Evolutionary conservation across 2,329 filamentous ascomycete genomes (phyloP).

Genomic region (Pseudogymnoascus sp.): DNA sequence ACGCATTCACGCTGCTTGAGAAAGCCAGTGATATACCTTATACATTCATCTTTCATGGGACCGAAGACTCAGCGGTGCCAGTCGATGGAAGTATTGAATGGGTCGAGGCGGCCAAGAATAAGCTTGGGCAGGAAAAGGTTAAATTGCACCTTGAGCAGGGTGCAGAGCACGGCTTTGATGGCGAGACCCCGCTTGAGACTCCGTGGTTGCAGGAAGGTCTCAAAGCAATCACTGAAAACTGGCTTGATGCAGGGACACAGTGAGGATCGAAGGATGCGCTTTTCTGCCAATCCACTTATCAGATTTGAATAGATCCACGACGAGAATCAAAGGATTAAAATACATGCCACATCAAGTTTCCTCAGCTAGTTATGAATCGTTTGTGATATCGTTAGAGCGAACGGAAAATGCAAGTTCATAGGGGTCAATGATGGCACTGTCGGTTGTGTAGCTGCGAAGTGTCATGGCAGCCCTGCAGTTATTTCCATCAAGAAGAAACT

Average conservation of each 20-base stretch:
- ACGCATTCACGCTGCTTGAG: conserved; percentile 14
- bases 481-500: too few species aligned
- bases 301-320: neutral
- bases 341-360: too few species aligned
- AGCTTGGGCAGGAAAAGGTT: conserved; percentile 17
- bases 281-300: neutral
- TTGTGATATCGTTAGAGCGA: too few species aligned
- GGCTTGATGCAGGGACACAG: conserved; percentile 13
- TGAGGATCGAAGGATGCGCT: neutral
- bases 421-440: too few species aligned
- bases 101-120: conserved; percentile 14
- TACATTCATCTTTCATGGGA: conserved; percentile 19
- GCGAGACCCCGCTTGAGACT: conserved; percentile 14
- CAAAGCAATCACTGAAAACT: conserved; percentile 14
- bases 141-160: conserved; percentile 12
- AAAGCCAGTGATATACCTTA: conserved; percentile 17
- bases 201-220: conserved; percentile 19
- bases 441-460: too few species aligned
- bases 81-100: conserved; percentile 15
- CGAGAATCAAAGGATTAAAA: too few species aligned
- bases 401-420: too few species aligned
- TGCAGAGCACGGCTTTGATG: conserved; percentile 16
- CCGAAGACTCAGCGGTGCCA: conserved; percentile 19
- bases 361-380: too few species aligned
- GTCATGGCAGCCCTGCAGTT: too few species aligned